A percentile compares a stretch with the other conserved stretches of the same genome.
Evolutionary conservation across 805 yeast species (phyloP).

Genomic region (Lipomyces kockii): DNA sequence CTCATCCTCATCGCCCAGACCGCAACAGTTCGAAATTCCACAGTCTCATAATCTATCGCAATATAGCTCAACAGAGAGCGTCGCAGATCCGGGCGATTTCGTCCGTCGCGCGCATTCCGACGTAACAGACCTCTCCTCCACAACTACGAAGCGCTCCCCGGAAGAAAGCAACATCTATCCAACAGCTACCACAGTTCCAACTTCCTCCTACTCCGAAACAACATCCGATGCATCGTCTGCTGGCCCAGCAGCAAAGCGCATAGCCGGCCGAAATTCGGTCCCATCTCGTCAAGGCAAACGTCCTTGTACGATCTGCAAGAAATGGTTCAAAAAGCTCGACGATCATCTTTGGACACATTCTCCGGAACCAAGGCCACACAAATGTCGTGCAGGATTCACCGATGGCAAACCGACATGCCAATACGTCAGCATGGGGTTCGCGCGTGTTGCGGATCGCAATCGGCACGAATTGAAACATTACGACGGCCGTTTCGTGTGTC

Average conservation of each 20-base stretch:
- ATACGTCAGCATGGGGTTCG: constrained; percentile 29
- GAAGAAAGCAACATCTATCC: background rate
- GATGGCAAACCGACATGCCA: constrained; percentile 22
- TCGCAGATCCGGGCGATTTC: background rate
- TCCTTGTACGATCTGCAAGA: constrained; percentile 26
- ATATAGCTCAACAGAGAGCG: background rate
- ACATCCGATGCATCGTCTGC: background rate
- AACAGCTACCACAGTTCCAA: background rate
- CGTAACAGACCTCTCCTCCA: constrained; percentile 14
- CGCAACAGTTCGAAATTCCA: constrained; percentile 3
- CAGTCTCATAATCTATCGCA: background rate
- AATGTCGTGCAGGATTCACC: constrained; percentile 30
- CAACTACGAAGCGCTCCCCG: background rate
- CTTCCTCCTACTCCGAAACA: background rate
- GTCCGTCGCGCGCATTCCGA: constrained; percentile 22
- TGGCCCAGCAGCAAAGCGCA: background rate
- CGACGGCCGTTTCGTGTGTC: constrained; percentile 29
- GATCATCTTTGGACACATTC: constrained; percentile 33
- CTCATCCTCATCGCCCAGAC: constrained; percentile 8
- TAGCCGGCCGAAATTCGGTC: background rate
- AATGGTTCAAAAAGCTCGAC: constrained; percentile 30
- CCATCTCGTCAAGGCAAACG: constrained; percentile 23
- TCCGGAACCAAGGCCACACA: constrained; percentile 29
- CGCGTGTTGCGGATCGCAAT: constrained; percentile 29
- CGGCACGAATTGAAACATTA: constrained; percentile 31